Evolutionary conservation across 2,329 filamentous ascomycete species (phyloP).

Genomic region (Lachnellula hyalina): DNA sequence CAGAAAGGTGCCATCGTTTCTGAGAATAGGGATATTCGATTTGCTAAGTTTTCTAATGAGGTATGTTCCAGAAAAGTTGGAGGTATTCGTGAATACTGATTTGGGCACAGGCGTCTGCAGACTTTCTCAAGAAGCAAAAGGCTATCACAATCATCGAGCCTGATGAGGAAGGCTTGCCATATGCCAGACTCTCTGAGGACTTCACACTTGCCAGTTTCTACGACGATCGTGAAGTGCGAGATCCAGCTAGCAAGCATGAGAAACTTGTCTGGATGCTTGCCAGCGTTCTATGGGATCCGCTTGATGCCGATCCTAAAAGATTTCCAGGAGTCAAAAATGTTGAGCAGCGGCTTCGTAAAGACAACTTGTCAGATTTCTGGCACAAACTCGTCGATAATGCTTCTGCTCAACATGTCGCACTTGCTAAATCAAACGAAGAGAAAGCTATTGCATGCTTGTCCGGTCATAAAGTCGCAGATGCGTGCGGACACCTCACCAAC

Average conservation of each 20-base stretch:
- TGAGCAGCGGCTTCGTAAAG: slow-evolving; percentile 44
- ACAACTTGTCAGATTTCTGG: slow-evolving; percentile 64
- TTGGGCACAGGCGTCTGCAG: slow-evolving; percentile 45
- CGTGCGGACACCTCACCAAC: slow-evolving; percentile 72
- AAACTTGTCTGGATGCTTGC: slow-evolving; percentile 79
- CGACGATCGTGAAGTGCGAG: slow-evolving; percentile 34
- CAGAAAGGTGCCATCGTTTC: slow-evolving; percentile 55
- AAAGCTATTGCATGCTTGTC: slow-evolving; percentile 78
- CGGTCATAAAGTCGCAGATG: slow-evolving; percentile 72
- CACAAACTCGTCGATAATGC: slow-evolving; percentile 58
- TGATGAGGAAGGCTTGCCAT: slow-evolving; percentile 51
- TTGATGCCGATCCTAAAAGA: slow-evolving; percentile 40
- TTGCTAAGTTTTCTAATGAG: slow-evolving; percentile 57
- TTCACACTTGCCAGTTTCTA: slow-evolving; percentile 47
- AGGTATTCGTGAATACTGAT: slow-evolving; percentile 18
- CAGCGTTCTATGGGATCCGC: slow-evolving; percentile 76
- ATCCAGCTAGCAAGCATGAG: slow-evolving; percentile 54
- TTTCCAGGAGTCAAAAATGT: slow-evolving; percentile 33
- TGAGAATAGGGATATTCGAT: slow-evolving; percentile 58
- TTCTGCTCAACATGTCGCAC: slow-evolving; percentile 48
- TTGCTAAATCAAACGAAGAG: slow-evolving; percentile 66
- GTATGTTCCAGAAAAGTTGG: slow-evolving; percentile 29
- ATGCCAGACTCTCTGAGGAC: slow-evolving; percentile 43
- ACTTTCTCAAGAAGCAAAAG: slow-evolving; percentile 51
- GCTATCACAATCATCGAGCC: slow-evolving; percentile 48